A percentile compares a stretch with the other conserved stretches of the same genome.
phyloP scores from a whole-genome alignment of 495 filamentous ascomycete species.

The Cairneyella variabilis region DNA sequence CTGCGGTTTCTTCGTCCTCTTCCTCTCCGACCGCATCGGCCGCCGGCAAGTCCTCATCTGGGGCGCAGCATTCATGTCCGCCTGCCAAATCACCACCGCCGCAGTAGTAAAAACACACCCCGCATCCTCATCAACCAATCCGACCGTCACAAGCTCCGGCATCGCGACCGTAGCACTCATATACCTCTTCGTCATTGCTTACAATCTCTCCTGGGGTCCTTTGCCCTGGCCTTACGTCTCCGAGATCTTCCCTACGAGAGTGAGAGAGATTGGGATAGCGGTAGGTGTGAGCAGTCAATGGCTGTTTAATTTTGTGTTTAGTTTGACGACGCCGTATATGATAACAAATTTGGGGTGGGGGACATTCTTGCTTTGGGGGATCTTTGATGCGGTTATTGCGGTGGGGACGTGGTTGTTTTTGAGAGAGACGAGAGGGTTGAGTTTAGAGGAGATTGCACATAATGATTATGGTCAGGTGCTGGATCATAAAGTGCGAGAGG shows the following conservation, averaged over 20 bases:
- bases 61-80: conserved; percentile 24
- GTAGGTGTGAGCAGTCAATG: conserved; percentile 37
- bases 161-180: conserved; percentile 3
- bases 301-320: conserved; percentile 50
- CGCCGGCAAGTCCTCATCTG: conserved; percentile 33
- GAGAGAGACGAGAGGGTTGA: conserved; percentile 3
- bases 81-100: background rate
- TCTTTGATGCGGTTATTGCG: conserved; percentile 22
- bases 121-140: background rate
- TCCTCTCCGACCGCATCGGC: conserved; percentile 36
- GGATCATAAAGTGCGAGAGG: too few species aligned
- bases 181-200: background rate
- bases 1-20: conserved; percentile 37
- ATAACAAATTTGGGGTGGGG: conserved; percentile 44
- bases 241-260: conserved; percentile 6
- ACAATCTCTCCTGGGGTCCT: conserved; percentile 4
- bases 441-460: conserved; percentile 5
- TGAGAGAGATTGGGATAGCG: conserved; percentile 2
- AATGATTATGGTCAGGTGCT: background rate
- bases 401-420: conserved; percentile 11
- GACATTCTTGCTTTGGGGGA: conserved; percentile 39
- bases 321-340: conserved; percentile 47
- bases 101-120: background rate
- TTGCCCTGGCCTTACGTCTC: conserved; percentile 7
- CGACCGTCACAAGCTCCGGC: background rate